A percentile compares a stretch with the other conserved stretches of the same genome.
phyloP scores from a whole-genome alignment of 1,139 yeast genomes.

The Scheffersomyces quercinus region DNA sequence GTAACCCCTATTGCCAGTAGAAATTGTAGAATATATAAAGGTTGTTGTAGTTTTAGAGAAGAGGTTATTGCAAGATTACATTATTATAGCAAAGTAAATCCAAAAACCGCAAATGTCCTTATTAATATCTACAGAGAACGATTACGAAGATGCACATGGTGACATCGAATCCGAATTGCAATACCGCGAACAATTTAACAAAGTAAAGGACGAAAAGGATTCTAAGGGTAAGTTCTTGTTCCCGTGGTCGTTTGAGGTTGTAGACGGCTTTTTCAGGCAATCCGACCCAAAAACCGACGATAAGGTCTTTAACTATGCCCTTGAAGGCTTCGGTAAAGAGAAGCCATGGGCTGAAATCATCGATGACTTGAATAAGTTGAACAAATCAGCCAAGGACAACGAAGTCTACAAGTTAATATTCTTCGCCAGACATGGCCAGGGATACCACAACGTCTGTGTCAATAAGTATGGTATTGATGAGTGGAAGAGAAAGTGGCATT shows the following conservation, averaged over 20 bases:
- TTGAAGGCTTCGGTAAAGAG: slow-evolving; percentile 39
- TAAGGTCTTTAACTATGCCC: slow-evolving; percentile 34
- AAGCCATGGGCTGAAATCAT: slow-evolving; percentile 34
- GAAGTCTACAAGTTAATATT: slow-evolving; percentile 39
- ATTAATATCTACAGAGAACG: slow-evolving; percentile 20
- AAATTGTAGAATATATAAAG: too few species aligned
- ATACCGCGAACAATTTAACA: slow-evolving; percentile 10
- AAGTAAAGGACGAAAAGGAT: slow-evolving; percentile 6
- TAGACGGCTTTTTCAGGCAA: slow-evolving; percentile 40
- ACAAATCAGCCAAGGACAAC: slow-evolving; percentile 22
- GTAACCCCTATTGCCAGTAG: too few species aligned
- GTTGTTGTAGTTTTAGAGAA: too few species aligned
- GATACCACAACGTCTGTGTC: slow-evolving; percentile 45
- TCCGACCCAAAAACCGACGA: slow-evolving; percentile 38
- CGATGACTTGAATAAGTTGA: slow-evolving; percentile 27
- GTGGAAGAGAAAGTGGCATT: slow-evolving; percentile 46
- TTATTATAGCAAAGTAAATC: background rate
- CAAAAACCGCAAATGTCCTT: slow-evolving; percentile 15
- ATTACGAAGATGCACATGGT: slow-evolving; percentile 24
- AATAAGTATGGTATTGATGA: slow-evolving; percentile 40
- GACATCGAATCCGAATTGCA: slow-evolving; percentile 13
- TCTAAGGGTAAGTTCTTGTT: slow-evolving; percentile 7
- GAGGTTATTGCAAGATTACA: too few species aligned
- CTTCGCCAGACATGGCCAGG: slow-evolving; percentile 49
- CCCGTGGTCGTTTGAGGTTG: slow-evolving; percentile 40